These are phyloP conservation scores for Pleurotus ostreatus DNA, from an alignment of 768 basidiomycete genomes.

Conservation along the genomic window DNA sequence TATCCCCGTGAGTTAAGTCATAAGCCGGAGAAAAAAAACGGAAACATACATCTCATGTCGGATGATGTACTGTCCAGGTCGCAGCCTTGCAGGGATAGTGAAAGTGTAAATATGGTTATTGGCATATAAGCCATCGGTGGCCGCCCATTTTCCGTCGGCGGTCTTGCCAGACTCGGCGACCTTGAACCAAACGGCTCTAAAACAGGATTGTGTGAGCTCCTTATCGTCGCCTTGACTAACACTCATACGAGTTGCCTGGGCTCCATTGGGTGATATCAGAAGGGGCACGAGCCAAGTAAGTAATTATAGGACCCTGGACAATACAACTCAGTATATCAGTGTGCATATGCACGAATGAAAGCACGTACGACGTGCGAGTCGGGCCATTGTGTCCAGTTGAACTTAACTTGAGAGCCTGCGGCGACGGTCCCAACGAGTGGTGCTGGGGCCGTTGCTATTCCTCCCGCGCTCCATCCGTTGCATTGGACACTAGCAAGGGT, in stretches of 20 bases:
- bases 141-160: slow-evolving; percentile 39
- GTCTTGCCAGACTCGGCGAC: slow-evolving; percentile 40
- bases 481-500: slow-evolving; percentile 24
- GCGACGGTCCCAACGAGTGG: slow-evolving; percentile 36
- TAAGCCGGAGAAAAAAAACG: not conserved
- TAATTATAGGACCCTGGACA: slow-evolving; percentile 37
- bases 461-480: slow-evolving; percentile 25
- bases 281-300: slow-evolving; percentile 43
- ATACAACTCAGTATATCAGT: no score
- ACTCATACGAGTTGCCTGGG: slow-evolving; percentile 33
- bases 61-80: slow-evolving; percentile 45
- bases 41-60: slow-evolving; percentile 40
- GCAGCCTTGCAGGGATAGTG: slow-evolving; percentile 40
- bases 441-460: slow-evolving; percentile 27
- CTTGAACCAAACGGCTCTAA: slow-evolving; percentile 49
- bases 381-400: slow-evolving; percentile 41
- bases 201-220: not conserved
- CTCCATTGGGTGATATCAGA: slow-evolving; percentile 38
- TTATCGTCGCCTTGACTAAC: not conserved
- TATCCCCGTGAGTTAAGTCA: not conserved
- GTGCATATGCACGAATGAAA: not conserved
- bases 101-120: slow-evolving; percentile 39
- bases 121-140: slow-evolving; percentile 32
- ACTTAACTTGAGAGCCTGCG: slow-evolving; percentile 31
- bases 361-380: slow-evolving; percentile 25